Conservation (phyloP, 2,329 filamentous ascomycete genomes). For the Lasiodiplodia sp. region DNA sequence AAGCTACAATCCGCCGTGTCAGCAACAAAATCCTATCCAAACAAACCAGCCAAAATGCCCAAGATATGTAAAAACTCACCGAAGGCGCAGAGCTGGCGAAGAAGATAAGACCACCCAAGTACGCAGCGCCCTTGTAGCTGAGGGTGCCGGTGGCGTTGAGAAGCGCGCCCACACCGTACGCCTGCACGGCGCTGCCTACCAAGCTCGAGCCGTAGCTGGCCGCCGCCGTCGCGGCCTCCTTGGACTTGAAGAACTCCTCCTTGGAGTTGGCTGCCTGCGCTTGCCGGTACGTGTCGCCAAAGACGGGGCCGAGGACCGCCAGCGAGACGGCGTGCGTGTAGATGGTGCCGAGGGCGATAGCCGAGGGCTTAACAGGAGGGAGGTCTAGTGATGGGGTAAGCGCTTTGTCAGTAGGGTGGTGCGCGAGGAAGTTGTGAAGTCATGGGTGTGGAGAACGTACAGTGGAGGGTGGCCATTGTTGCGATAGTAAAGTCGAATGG, state of each 20-base stretch:
- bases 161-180: conserved; percentile 86
- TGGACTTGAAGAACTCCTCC: conserved; percentile 94
- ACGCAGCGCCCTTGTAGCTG: conserved; percentile 96
- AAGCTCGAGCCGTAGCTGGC: conserved; percentile 91
- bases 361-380: conserved; percentile 92
- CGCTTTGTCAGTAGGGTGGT: not conserved
- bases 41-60: not conserved
- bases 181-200: conserved; percentile 85
- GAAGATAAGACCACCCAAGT: conserved; percentile 91
- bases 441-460: conserved; percentile 51
- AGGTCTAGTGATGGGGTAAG: conserved; percentile 59
- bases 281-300: conserved; percentile 92
- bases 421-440: conserved; percentile 1
- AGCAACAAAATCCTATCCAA: not conserved
- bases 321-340: conserved; percentile 95
- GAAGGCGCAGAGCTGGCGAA: conserved; percentile 86
- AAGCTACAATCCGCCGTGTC: conserved; percentile 64
- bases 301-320: conserved; percentile 85
- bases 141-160: conserved; percentile 91
- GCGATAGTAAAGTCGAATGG: conserved; percentile 31
- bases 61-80: conserved; percentile 61
- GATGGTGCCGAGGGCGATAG: conserved; percentile 92
- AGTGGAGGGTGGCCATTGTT: conserved; percentile 67
- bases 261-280: conserved; percentile 91
- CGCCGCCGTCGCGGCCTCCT: conserved; percentile 87